Evolutionary conservation across 2,329 filamentous ascomycete genomes (phyloP), one percentile per base, ranked within the genome.

Genomic region (Tricladium varicosporioides): DNA sequence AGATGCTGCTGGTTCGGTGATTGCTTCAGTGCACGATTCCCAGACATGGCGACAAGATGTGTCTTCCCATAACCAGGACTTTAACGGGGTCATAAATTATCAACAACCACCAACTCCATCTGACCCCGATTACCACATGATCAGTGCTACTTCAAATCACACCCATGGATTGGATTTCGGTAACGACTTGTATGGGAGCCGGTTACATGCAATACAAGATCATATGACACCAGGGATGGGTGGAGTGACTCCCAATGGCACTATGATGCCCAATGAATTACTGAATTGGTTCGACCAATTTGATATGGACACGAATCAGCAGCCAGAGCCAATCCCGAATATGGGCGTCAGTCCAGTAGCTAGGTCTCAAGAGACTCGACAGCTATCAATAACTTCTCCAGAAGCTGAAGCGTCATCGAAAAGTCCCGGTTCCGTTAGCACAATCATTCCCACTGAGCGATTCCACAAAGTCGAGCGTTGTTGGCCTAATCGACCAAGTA

Each of bases 391-490:
- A 15, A 15, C 43, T 15, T 48, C 61, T 10, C 57, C 63, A 11
- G 60, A 63, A 5, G 57, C 32, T 15, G 57, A 53, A 13, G 42
- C 53, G n/a, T 60, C 61, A 4, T 55, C 58, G 5, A 55, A 53
- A 40, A 61, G 59, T 48, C 49, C 60, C 15, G 58, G 61, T 22
- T 61, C 60, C 15, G 55, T 58, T 1, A 61, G 58, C 36, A 60
- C 56, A 14, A 47, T 64, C 10, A 63, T 67, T 22, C 74, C 74
- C 4, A 73, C 67, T 54, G 75, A 77, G 54, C 65, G 75, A 5
- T 77, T 76, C 54, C 64, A 69, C 32, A 73, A 69, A 51, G 73
- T 77, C 1, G 73, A 76, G 56, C 67, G 71, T 27, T 75, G 70
- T 59, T 77, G 75, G 75, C 62, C 74, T 15, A 71, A 71, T 48